Evolutionary conservation across 2,329 filamentous ascomycete genomes (phyloP).

Genomic region (Xylaria sp.): DNA sequence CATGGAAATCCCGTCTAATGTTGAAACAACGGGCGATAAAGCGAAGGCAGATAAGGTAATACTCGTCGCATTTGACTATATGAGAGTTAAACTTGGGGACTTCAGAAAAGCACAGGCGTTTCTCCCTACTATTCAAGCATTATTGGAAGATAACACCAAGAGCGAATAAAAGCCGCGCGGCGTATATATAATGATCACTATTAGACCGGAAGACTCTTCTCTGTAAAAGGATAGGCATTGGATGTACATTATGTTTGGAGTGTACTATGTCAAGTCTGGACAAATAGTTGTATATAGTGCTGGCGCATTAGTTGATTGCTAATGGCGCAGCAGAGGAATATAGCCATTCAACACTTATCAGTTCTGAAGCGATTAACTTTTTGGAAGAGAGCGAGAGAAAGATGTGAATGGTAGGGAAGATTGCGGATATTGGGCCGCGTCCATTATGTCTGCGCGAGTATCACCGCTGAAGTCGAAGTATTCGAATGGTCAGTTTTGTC

Average conservation of each 20-base stretch:
- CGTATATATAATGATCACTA: no score
- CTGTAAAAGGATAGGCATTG: neutral
- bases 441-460: neutral
- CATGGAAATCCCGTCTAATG: constrained; percentile 42
- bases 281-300: neutral
- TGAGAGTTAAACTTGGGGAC: constrained; percentile 67
- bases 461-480: neutral
- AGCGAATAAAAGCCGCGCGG: no score
- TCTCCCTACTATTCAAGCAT: constrained; percentile 48
- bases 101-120: constrained; percentile 51
- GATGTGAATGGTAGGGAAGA: no score
- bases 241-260: neutral
- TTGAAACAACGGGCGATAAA: constrained; percentile 45
- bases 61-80: constrained; percentile 81
- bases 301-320: neutral
- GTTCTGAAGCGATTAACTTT: no score
- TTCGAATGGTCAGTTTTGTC: neutral
- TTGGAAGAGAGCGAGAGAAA: neutral
- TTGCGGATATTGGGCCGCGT: no score
- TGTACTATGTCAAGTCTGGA: neutral
- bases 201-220: neutral
- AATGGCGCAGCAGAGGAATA: no score
- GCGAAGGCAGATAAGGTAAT: constrained; percentile 65
- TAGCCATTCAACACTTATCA: no score
- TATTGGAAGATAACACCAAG: constrained; percentile 37